Evolutionary conservation across 306 rosid genomes (phyloP), one percentile per base, ranked within the genome.

Genomic region (Corylus avellana): DNA sequence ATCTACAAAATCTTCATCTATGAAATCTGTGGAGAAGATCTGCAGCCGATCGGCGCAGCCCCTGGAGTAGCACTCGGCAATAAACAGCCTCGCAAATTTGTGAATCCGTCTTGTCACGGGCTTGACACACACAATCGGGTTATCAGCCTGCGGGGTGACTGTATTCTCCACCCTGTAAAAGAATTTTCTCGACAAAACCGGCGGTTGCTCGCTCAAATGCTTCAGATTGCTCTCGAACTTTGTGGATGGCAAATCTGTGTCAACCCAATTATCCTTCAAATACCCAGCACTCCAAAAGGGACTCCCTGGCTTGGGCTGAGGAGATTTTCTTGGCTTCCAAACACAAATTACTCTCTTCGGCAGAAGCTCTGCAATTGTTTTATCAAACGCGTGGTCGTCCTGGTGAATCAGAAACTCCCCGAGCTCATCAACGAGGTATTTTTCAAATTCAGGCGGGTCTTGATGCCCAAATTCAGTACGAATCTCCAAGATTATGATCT

Each of bases 101-200:
- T 79, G 95, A 67, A 94, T 94, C 68, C 98, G 87, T 4, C 77
- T 4, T 0, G 98, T 92, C 70, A 91, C 98, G 1, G 97, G 95
- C 72, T 81, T 91, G 27, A 92, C 98, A 46, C 97, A 91, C 81
- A 92, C 11, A 20, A 92, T 75, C 0, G 95, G 97, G 44, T 92
- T 94, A 84, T 94, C 94, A 0, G 97, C 79, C 61, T 88, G 89
- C 0, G 98, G 97, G 0, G 97, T 94, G n/a, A 84, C 95, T 11
- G 97, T 94, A 73, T 94, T 94, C 92, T 94, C 97, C 84, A 94
- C 90, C 84, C 97, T 90, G 55, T 94, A 92, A 68, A 94, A 94
- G 82, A 75, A 94, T 17, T 88, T 91, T 78, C 98, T 85, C 0
- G 89, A 77, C 7, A 85, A 16, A 53, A 84, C 92, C 7, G 92